These are phyloP conservation scores for Knoxia roxburghii DNA, from an alignment of 257 asterid species.

Conservation along the genomic window DNA sequence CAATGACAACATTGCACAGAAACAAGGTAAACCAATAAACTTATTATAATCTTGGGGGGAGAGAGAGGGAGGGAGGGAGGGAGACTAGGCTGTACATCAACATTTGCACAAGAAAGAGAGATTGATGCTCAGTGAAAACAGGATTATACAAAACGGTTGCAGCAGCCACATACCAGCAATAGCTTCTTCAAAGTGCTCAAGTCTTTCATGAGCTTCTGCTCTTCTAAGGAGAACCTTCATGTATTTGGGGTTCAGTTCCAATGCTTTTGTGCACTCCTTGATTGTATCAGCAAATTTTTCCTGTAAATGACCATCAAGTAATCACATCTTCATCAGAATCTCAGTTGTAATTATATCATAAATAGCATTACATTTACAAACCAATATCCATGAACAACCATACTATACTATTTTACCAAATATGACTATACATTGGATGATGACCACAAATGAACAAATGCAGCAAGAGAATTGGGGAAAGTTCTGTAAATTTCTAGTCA, in stretches of 20 bases:
- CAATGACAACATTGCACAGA: not conserved
- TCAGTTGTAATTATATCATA: too few relatives aligned
- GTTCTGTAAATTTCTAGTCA: not conserved
- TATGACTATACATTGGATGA: not conserved
- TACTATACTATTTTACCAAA: not conserved
- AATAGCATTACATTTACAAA: too few relatives aligned
- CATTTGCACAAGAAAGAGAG: not conserved
- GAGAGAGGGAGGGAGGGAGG: too few relatives aligned
- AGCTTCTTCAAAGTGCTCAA: slow-evolving; percentile 82
- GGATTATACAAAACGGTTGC: not conserved
- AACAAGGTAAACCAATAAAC: too few relatives aligned
- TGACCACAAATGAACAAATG: not conserved
- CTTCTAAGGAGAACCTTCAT: slow-evolving; percentile 75
- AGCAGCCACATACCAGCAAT: slow-evolving; percentile 51
- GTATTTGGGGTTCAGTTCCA: slow-evolving; percentile 77
- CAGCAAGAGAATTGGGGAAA: not conserved
- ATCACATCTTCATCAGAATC: not conserved
- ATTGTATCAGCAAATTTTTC: slow-evolving; percentile 65
- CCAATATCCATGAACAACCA: not conserved
- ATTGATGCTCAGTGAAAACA: not conserved
- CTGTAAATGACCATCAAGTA: slow-evolving; percentile 27
- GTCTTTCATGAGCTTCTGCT: slow-evolving; percentile 87
- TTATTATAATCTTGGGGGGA: too few relatives aligned
- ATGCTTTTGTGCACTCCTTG: slow-evolving; percentile 86
- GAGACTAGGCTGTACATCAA: not conserved